A percentile compares a stretch with the other conserved stretches of the same genome.
These are phyloP conservation scores for Talaromyces sp. DNA, from an alignment of 2,329 filamentous ascomycete genomes.

Conservation along the genomic window DNA sequence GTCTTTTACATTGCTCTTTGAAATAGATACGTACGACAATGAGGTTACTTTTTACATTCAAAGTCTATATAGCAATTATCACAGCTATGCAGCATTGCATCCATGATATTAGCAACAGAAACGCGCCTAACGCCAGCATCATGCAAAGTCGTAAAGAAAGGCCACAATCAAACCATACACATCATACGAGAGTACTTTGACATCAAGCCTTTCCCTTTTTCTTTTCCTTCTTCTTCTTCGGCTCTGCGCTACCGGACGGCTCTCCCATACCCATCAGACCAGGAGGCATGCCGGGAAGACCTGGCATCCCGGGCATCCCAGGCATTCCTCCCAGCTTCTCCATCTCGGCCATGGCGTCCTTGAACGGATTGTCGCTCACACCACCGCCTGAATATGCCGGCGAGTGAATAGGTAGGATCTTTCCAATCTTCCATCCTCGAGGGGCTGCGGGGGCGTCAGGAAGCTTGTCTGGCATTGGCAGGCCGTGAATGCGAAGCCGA, in stretches of 20 bases:
- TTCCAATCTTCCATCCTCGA: slow-evolving; percentile 85
- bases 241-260: slow-evolving; percentile 26
- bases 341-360: slow-evolving; percentile 98
- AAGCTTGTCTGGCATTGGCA: slow-evolving; percentile 64
- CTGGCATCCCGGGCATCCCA: slow-evolving; percentile 36
- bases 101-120: slow-evolving; percentile 14
- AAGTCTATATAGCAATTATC: neutral
- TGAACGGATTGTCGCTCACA: slow-evolving; percentile 88
- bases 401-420: slow-evolving; percentile 80
- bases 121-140: slow-evolving; percentile 33
- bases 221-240: slow-evolving; percentile 47
- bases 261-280: slow-evolving; percentile 47
- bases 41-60: neutral
- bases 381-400: slow-evolving; percentile 89
- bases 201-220: slow-evolving; percentile 46
- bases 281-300: slow-evolving; percentile 13
- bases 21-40: neutral
- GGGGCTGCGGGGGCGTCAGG: slow-evolving; percentile 74
- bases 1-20: neutral
- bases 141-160: slow-evolving; percentile 33
- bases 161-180: slow-evolving; percentile 21
- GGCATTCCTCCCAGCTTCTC: slow-evolving; percentile 46
- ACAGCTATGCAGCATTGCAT: neutral
- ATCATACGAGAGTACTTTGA: slow-evolving; percentile 8
- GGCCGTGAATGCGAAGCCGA: slow-evolving; percentile 68